A percentile compares a stretch with the other conserved stretches of the same genome.
Evolutionary conservation across 192 early-diverging fungal genomes (phyloP).

Genomic region (Diversispora eburnea): DNA sequence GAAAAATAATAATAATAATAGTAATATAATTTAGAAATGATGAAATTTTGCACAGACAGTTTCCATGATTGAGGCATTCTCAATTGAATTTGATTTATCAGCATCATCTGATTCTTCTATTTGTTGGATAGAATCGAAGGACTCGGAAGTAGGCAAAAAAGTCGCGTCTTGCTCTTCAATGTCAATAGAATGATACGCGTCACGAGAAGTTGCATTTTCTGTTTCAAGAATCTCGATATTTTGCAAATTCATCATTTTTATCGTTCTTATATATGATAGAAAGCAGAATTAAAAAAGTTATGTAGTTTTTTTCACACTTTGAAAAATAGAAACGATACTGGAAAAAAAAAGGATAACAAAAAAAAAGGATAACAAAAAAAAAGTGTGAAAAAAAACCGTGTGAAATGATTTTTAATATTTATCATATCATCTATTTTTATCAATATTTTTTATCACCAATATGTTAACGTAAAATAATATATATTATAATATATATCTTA

Average conservation of each 20-base stretch:
- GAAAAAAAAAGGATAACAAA: too few relatives aligned
- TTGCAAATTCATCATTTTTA: background rate
- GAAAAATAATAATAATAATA: background rate
- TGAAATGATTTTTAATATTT: too few relatives aligned
- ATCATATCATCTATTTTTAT: too few relatives aligned
- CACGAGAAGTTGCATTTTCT: background rate
- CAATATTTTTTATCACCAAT: too few relatives aligned
- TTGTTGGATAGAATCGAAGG: slow-evolving; percentile 3
- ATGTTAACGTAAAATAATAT: too few relatives aligned
- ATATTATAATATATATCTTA: too few relatives aligned
- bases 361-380: too few relatives aligned
- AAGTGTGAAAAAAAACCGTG: too few relatives aligned
- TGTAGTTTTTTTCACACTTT: too few relatives aligned
- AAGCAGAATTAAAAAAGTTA: too few relatives aligned
- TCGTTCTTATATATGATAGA: background rate
- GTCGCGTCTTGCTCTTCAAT: background rate
- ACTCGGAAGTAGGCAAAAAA: background rate
- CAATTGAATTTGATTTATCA: background rate
- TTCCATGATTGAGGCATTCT: background rate
- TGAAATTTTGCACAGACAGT: background rate
- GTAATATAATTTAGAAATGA: background rate
- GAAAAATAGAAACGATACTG: too few relatives aligned
- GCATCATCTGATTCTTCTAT: background rate
- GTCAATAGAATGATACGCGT: background rate
- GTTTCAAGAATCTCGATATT: background rate